These are phyloP conservation scores for Davidsoniella australis DNA, from an alignment of 2,329 filamentous ascomycete genomes.

Conservation along the genomic window DNA sequence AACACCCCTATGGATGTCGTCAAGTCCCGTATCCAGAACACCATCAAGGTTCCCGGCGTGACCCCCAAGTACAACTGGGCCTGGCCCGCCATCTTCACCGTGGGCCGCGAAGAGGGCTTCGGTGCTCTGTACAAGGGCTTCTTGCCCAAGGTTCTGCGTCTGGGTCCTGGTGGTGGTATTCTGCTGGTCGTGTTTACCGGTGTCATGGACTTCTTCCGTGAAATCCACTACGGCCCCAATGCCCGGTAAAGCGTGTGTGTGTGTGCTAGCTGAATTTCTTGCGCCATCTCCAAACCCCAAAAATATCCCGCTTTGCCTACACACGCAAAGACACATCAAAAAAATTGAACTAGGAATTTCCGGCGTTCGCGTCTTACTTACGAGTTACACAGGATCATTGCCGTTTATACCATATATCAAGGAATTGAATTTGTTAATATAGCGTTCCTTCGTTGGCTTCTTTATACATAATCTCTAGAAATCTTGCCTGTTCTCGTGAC, in stretches of 20 bases:
- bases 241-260: slow-evolving; percentile 3
- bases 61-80: slow-evolving; percentile 98
- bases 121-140: slow-evolving; percentile 93
- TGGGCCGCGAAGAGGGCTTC: slow-evolving; percentile 88
- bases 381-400: slow-evolving; percentile 2
- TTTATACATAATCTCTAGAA: slow-evolving; percentile 1
- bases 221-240: slow-evolving; percentile 23
- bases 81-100: slow-evolving; percentile 68
- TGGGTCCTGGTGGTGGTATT: slow-evolving; percentile 45
- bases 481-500: neutral
- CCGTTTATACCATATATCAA: slow-evolving; percentile 9
- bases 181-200: slow-evolving; percentile 74
- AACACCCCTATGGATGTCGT: slow-evolving; percentile 97
- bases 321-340: neutral
- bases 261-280: neutral
- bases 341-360: slow-evolving; percentile 7
- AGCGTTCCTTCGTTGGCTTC: neutral
- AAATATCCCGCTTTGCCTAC: neutral
- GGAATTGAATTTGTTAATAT: neutral
- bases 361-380: slow-evolving; percentile 6
- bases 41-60: slow-evolving; percentile 60
- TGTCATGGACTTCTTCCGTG: slow-evolving; percentile 84
- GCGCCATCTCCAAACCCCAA: too few species aligned
- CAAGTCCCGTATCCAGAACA: slow-evolving; percentile 97
- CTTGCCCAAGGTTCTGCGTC: slow-evolving; percentile 61